These are phyloP conservation scores for Myxozyma vanderwaltii DNA, from an alignment of 805 yeast species.

Conservation along the genomic window DNA sequence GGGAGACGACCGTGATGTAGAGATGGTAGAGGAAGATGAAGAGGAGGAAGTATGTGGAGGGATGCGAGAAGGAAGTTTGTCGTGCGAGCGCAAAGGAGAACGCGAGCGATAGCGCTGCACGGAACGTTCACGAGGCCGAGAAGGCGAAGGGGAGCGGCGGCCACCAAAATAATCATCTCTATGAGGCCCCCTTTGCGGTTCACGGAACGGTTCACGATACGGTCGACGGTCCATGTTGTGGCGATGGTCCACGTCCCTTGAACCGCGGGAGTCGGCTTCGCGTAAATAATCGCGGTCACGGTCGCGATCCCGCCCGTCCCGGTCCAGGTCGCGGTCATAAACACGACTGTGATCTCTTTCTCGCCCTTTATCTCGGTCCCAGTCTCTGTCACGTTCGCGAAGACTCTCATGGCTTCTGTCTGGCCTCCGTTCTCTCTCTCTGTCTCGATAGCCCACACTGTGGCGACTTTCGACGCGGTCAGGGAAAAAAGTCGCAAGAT, in stretches of 20 bases:
- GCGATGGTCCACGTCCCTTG: neutral
- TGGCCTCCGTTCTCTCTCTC: neutral
- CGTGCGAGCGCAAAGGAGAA: neutral
- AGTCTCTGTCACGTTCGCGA: neutral
- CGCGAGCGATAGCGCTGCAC: neutral
- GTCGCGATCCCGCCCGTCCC: slow-evolving; percentile 4
- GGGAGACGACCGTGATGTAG: slow-evolving; percentile 12
- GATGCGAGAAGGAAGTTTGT: neutral
- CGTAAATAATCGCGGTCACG: slow-evolving; percentile 1
- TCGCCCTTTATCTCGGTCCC: slow-evolving; percentile 4
- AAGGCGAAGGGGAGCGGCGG: slow-evolving; percentile 3
- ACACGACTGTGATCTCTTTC: slow-evolving; percentile 10
- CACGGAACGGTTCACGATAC: neutral
- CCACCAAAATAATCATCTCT: neutral
- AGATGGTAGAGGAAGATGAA: neutral
- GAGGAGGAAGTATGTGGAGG: neutral
- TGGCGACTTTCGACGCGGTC: slow-evolving; percentile 23
- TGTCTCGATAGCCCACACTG: neutral
- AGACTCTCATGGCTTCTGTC: neutral
- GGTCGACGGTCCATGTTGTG: slow-evolving; percentile 9
- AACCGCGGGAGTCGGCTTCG: neutral
- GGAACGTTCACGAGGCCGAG: neutral
- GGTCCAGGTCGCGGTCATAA: neutral
- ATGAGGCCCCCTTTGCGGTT: neutral
- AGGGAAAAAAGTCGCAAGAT: slow-evolving; percentile 32